Conservation (phyloP, 805 yeast genomes). For the Teunomyces aglyptinius region DNA sequence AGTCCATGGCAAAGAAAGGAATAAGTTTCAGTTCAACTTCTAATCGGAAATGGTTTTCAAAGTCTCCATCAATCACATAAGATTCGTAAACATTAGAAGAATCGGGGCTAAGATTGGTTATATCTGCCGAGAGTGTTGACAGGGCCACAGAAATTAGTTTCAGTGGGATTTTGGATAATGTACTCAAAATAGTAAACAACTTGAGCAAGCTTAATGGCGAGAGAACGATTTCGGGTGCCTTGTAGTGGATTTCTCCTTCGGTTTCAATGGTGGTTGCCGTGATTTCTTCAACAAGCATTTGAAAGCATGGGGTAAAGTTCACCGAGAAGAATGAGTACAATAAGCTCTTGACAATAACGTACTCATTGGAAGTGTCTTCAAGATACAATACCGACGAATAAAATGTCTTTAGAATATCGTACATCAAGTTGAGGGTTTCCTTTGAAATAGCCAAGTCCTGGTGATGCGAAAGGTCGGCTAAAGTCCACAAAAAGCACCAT, state of each 20-base stretch:
- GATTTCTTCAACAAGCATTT: constrained; percentile 16
- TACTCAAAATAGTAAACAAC: constrained; percentile 22
- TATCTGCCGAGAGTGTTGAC: constrained; percentile 24
- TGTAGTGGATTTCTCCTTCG: constrained; percentile 4
- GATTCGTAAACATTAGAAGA: constrained; percentile 22
- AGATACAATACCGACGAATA: constrained; percentile 16
- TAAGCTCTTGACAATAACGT: constrained; percentile 19
- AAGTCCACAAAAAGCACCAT: constrained; percentile 15
- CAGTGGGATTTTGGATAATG: constrained; percentile 25
- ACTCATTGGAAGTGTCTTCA: constrained; percentile 14
- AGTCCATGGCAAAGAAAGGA: constrained; percentile 24
- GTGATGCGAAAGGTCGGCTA: constrained; percentile 13
- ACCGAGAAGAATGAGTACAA: constrained; percentile 22
- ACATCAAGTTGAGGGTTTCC: constrained; percentile 24
- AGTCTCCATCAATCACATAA: constrained; percentile 7
- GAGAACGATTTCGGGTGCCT: constrained; percentile 20
- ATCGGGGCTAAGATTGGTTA: constrained; percentile 21
- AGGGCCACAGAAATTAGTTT: constrained; percentile 18
- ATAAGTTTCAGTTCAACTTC: constrained; percentile 17
- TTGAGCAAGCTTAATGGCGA: constrained; percentile 28
- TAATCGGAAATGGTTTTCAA: neutral
- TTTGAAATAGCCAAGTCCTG: constrained; percentile 19
- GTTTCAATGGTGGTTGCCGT: constrained; percentile 3
- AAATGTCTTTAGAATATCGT: constrained; percentile 23
- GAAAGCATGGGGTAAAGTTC: constrained; percentile 20